Base-by-base conservation (phyloP, 139 green algal species). In the Chlorella sorokiniana region DNA sequence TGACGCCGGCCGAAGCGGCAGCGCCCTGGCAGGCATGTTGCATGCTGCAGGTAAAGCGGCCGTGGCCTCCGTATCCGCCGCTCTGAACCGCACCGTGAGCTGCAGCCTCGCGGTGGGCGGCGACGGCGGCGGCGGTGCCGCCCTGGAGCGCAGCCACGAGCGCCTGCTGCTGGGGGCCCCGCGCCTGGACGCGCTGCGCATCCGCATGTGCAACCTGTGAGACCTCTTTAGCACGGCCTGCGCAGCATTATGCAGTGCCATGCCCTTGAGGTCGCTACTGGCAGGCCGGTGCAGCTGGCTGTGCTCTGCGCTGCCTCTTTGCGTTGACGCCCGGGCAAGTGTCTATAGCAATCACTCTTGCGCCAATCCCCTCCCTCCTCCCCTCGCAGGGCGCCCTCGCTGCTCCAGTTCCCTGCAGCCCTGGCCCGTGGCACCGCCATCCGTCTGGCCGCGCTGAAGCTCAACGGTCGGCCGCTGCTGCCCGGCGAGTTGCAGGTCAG, bases 171-270 rank as follows among this genome's bases (percentile, higher is more conserved):
- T 76, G 25, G 77, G 35, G 0, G 45, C 25, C 0, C 65, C 76
- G 3, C 54, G 69, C 48, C 29, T 83, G 8, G 48, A 83, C 35
- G 77, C 77, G 4, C 45, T 83, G 45, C 64, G 64, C 3, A 29
- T 83, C 18, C 64, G 77, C 25, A 18, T 83, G 23, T 83, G 77
- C 64, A 83, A 83, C 64, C 64, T 68, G 77, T 83, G 77, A 83
- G 77, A 18, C 61, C 61, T 68, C 23, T 35, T 68, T 35, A 14
- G 25, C 61, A 68, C 9, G 11, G 14, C 29, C 25, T 35, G 11
- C 61, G 8, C 29, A 35, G 20, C 23, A 68, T 8, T 31, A 35
- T 68, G 61, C 61, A 68, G 8, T 35, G 8, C 25, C 20, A 8
- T 68, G 25, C 61, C 61, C 27, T 67, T 11, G 18, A 71, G 31